Conservation (phyloP, 2,329 filamentous ascomycete species). For the Fonsecaea pedrosoi region DNA sequence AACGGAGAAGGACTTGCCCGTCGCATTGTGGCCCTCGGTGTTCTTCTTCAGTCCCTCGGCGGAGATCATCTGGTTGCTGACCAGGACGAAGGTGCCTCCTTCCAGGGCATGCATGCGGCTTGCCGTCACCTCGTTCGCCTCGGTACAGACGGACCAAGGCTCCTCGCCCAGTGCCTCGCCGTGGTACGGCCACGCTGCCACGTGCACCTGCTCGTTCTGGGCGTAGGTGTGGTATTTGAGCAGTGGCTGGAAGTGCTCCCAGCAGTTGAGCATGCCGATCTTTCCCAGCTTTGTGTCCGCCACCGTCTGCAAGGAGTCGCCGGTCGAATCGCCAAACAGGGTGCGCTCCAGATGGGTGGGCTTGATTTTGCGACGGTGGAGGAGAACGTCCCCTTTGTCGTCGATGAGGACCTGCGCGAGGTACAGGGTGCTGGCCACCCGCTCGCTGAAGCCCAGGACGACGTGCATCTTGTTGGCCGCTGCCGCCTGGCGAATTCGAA, state of each 20-base stretch:
- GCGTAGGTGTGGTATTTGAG: slow-evolving; percentile 56
- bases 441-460: slow-evolving; percentile 54
- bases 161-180: slow-evolving; percentile 7
- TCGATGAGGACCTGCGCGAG: slow-evolving; percentile 57
- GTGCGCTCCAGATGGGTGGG: slow-evolving; percentile 61
- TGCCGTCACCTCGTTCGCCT: slow-evolving; percentile 14
- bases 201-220: slow-evolving; percentile 56
- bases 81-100: background rate
- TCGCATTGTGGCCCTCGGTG: slow-evolving; percentile 5
- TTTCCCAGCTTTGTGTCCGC: slow-evolving; percentile 48
- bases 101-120: slow-evolving; percentile 16
- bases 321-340: slow-evolving; percentile 57
- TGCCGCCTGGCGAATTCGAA: slow-evolving; percentile 45
- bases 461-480: slow-evolving; percentile 50
- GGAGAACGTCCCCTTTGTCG: slow-evolving; percentile 49
- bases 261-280: slow-evolving; percentile 52
- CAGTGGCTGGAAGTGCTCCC: slow-evolving; percentile 60
- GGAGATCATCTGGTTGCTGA: slow-evolving; percentile 9
- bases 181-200: slow-evolving; percentile 55
- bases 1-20: slow-evolving; percentile 1
- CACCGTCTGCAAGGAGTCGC: slow-evolving; percentile 51
- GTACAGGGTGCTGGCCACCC: slow-evolving; percentile 50
- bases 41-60: slow-evolving; percentile 11
- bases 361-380: slow-evolving; percentile 59
- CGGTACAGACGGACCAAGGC: slow-evolving; percentile 10